phyloP scores from a whole-genome alignment of 495 filamentous ascomycete genomes.

The Elasticomyces elasticus region DNA sequence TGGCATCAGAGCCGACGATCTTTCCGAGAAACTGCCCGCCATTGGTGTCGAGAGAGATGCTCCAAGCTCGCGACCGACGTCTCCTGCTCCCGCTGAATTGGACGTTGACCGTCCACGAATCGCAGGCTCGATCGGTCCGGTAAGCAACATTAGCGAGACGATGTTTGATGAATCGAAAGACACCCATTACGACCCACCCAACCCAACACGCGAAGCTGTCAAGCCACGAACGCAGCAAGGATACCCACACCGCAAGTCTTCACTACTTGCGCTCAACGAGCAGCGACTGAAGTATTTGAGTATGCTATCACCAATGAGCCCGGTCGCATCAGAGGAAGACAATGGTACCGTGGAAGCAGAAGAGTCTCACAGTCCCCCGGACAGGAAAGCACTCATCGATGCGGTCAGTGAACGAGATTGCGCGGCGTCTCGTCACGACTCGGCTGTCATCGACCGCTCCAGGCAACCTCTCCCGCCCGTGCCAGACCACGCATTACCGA shows the following conservation, averaged over 20 bases:
- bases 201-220: background rate
- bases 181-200: background rate
- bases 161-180: constrained; percentile 7
- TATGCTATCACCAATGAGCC: background rate
- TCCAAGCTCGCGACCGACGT: constrained; percentile 8
- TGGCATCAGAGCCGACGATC: constrained; percentile 53
- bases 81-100: constrained; percentile 1
- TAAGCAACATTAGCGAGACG: constrained; percentile 3
- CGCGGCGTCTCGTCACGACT: background rate
- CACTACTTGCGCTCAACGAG: constrained; percentile 5
- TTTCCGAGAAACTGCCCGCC: constrained; percentile 33
- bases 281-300: background rate
- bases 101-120: background rate
- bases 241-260: constrained; percentile 10
- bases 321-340: background rate
- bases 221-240: background rate
- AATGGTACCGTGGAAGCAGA: background rate
- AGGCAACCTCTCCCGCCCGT: constrained; percentile 11
- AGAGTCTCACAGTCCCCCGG: too few species aligned
- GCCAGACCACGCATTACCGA: background rate
- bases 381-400: too few species aligned
- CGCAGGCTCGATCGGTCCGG: background rate
- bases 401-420: background rate
- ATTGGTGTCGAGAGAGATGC: constrained; percentile 6
- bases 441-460: background rate